Evolutionary conservation across 179 eudicot species (phyloP), one percentile per base, ranked within the genome.

Genomic region (Patellifolia procumbens): DNA sequence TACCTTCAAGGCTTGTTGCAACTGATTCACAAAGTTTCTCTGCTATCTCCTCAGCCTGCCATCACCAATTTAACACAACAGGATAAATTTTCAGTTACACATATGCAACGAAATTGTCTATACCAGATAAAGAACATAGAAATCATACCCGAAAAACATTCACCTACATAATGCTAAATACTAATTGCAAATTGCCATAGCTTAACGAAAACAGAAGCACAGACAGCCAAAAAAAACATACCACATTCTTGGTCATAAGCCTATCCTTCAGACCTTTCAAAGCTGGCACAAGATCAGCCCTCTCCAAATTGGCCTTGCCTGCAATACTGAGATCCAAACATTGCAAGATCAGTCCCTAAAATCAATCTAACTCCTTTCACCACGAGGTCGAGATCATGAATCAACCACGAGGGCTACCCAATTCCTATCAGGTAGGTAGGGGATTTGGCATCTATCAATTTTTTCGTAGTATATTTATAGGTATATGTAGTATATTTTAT

Each of bases 221-320:
- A 17, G 7, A 70, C 4, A 52, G 35, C 43, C 1, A 26, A 31
- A 10, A 28, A 65, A 60, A 74, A 77, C 97, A 74, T 89, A 94
- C 98, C 99, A 94, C 99, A 83, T 94, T 94, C 88, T 94, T 94
- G 68, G 95, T 90, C 99, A 94, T 94, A 22, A 94, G 88, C 88
- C 93, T 89, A 79, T 94, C 99, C 84, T 94, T 94, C 34, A 94
- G 88, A 74, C 93, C 97, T 83, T 89, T 91, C 79, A 94, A 83
- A 79, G 99, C 95, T 73, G 97, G 97, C 85, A 85, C 90, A 26
- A 94, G 85, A 81, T 94, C 97, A 74, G 89, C 82, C 84, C 93
- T 92, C 79, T 92, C 97, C 87, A 94, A 78, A 79, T 89, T 92
- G 73, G 98, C 89, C 80, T 94, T 94, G 58, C 97, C 98, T 63